Evolutionary conservation across 495 filamentous ascomycete genomes (phyloP).

Genomic region (Hypoxylon cercidicola): DNA sequence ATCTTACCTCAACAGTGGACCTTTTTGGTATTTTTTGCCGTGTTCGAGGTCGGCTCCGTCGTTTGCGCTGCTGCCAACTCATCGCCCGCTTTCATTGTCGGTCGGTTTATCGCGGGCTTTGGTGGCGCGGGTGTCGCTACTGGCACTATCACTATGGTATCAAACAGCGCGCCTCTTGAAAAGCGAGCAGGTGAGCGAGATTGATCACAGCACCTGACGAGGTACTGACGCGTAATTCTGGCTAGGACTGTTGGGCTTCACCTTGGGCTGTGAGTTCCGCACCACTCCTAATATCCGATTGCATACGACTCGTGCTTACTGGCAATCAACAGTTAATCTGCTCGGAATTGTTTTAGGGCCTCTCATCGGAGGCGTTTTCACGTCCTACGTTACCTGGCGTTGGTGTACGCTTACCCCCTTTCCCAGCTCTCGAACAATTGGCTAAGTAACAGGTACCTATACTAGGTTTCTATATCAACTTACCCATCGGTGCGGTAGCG

Average conservation of each 20-base stretch:
- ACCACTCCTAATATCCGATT: constrained; percentile 27
- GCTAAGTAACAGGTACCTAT: constrained; percentile 51
- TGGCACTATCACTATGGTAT: constrained; percentile 54
- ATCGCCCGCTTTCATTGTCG: too few species aligned
- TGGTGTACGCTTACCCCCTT: constrained; percentile 61
- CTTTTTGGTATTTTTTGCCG: too few species aligned
- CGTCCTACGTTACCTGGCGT: constrained; percentile 58
- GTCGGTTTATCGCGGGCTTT: too few species aligned
- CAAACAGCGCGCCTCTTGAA: constrained; percentile 48
- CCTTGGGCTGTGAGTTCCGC: constrained; percentile 45
- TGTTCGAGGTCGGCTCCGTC: too few species aligned
- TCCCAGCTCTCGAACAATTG: too few species aligned
- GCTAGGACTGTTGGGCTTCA: constrained; percentile 1
- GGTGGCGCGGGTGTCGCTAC: too few species aligned
- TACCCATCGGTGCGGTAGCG: constrained; percentile 40
- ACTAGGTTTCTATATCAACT: constrained; percentile 65
- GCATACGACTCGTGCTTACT: constrained; percentile 27
- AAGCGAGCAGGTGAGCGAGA: constrained; percentile 48
- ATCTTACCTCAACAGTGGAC: too few species aligned
- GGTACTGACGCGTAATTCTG: background rate
- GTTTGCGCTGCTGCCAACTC: too few species aligned
- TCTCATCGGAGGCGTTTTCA: constrained; percentile 68
- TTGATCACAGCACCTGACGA: constrained; percentile 29
- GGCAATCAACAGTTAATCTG: constrained; percentile 15
- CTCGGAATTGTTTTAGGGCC: constrained; percentile 54